Conservation (phyloP, 192 early-diverging fungal species). For the Borealophlyctis nickersoniae region DNA sequence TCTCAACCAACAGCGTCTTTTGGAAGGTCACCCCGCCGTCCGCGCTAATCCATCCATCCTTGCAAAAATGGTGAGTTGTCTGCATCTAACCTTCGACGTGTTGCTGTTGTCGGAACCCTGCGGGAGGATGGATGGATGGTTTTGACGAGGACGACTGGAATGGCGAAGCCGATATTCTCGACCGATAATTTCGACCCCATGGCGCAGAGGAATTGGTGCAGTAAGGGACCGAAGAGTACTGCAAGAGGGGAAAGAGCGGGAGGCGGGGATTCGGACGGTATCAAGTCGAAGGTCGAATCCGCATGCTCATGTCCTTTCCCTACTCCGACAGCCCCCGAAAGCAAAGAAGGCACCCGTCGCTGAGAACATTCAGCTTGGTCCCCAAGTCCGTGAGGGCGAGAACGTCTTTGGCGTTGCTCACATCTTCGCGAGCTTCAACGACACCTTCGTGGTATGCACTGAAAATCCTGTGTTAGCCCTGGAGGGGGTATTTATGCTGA, state of each 20-base stretch:
- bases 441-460: conserved; percentile 84
- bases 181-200: too few relatives aligned
- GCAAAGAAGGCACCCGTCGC: conserved; percentile 59
- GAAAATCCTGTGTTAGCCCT: not conserved
- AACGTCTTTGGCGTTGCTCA: conserved; percentile 99
- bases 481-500: too few relatives aligned
- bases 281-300: not conserved
- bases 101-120: not conserved
- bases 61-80: not conserved
- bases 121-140: conserved; percentile 8
- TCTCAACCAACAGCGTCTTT: not conserved
- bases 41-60: not conserved
- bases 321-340: conserved; percentile 45
- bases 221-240: too few relatives aligned
- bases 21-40: not conserved
- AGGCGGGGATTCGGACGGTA: not conserved
- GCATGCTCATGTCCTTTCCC: not conserved
- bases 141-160: not conserved
- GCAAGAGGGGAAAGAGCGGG: too few relatives aligned
- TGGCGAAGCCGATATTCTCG: too few relatives aligned
- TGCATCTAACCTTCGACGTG: not conserved
- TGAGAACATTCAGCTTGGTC: conserved; percentile 92
- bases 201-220: too few relatives aligned
- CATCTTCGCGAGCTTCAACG: conserved; percentile 99
- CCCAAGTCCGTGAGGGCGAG: conserved; percentile 96